Base-by-base conservation (phyloP, 225 moss, liverwort and hornwort species). In the Marchantia paleacea region DNA sequence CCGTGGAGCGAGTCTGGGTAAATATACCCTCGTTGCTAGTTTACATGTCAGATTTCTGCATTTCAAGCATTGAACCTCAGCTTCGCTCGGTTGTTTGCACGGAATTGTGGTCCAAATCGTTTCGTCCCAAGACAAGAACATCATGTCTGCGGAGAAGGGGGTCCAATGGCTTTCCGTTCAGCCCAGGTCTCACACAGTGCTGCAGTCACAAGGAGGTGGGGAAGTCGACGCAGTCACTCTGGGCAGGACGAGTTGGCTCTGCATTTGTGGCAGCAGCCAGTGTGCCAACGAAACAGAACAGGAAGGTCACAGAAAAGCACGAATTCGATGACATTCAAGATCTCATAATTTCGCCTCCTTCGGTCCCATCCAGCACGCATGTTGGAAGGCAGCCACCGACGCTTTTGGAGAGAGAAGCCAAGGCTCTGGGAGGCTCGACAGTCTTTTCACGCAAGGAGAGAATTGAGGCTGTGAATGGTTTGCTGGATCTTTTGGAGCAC, bases 251-350 rank as follows among this genome's bases (percentile, higher is more conserved):
- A 54, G 48, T 25, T 52, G n/a, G 57, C 69, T 78, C 72, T 84
- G 64, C 72, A 22, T 52, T 58, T 26, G 76, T 62, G 50, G 70
- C 66, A 62, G 76, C 82, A 57, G 85, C 55, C 63, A 57, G 10
- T 69, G 39, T 83, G 49, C 69, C 82, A 8, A 51, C 78, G 69
- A 85, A 79, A 70, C 49, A 29, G 24, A 71, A 58, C 76, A 81
- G 76, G 60, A 83, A 81, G 55, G 78, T 79, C 13, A 48, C 83
- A 10, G 89, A 87, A 78, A 90, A 90, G 78, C 81, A 72, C 12
- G 90, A 88, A 69, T 90, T 90, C 20, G 90, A 90, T 70, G 64
- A 88, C 72, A 90, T 90, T 65, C 90, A 90, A 69, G 88, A 88
- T 79, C 88, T 90, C 61, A 90, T 90, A 39, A 86, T 90, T 55